Evolutionary conservation across 164 flowering plant species (phyloP).

Genomic region (Santalum album): DNA sequence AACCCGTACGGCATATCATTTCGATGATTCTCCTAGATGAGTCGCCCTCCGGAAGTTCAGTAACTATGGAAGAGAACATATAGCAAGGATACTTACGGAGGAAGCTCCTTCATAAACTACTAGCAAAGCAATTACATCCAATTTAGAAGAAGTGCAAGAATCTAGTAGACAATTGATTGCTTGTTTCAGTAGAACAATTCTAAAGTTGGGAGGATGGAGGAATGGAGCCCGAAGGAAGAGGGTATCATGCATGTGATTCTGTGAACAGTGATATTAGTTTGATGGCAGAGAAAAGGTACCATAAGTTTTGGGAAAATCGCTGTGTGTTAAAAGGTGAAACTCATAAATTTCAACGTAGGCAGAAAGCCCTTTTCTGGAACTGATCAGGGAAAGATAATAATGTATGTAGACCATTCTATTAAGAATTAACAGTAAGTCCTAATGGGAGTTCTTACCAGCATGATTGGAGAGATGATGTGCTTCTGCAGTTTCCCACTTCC

Average conservation of each 20-base stretch:
- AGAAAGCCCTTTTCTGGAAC: no score
- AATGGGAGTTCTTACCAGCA: conserved; percentile 55
- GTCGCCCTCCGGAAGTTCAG: conserved; percentile 65
- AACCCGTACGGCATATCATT: conserved; percentile 57
- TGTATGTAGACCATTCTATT: no score
- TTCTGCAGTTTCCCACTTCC: conserved; percentile 82
- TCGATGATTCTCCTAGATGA: conserved; percentile 65
- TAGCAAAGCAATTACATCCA: not conserved
- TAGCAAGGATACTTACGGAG: not conserved
- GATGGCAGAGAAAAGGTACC: no score
- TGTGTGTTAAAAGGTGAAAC: no score
- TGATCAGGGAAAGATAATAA: not conserved
- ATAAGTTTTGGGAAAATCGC: no score
- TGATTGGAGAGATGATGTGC: conserved; percentile 89
- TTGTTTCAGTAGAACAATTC: not conserved
- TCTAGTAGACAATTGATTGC: not conserved
- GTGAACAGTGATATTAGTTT: no score
- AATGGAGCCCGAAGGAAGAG: no score
- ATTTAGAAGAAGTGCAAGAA: not conserved
- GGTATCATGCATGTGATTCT: no score
- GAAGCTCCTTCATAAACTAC: not conserved
- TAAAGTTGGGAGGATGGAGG: no score
- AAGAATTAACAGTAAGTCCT: no score
- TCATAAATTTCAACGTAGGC: no score
- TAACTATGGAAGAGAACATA: conserved; percentile 26